These are phyloP conservation scores for Eimeria nieschulzi DNA, from an alignment of 169 alveolate species.

Conservation along the genomic window DNA sequence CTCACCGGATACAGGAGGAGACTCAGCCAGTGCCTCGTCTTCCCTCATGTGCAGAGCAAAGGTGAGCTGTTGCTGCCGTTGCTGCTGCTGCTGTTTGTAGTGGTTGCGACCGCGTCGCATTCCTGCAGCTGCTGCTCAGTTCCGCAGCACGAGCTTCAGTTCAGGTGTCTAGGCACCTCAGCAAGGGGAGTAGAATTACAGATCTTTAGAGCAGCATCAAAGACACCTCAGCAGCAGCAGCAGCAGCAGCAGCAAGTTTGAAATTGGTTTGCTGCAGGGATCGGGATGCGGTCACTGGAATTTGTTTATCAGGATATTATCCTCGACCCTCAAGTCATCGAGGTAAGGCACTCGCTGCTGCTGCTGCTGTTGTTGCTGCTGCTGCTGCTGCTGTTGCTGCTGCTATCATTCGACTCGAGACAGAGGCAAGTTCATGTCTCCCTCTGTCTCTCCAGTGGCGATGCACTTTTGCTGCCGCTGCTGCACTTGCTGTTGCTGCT, in stretches of 20 bases:
- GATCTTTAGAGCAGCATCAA: no score
- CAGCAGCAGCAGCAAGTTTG: neutral
- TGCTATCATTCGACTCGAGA: neutral
- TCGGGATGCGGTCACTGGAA: slow-evolving; percentile 48
- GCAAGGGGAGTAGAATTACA: no score
- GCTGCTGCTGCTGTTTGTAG: no score
- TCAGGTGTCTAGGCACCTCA: no score
- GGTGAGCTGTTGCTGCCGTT: slow-evolving; percentile 65
- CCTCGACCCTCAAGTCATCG: slow-evolving; percentile 54
- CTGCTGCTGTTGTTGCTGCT: slow-evolving; percentile 12
- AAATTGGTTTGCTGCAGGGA: neutral
- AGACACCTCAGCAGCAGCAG: neutral
- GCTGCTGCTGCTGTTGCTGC: slow-evolving; percentile 21
- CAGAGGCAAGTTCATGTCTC: neutral
- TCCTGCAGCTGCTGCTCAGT: no score
- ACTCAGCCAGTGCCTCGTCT: slow-evolving; percentile 77
- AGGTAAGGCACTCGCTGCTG: slow-evolving; percentile 52
- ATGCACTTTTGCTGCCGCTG: neutral
- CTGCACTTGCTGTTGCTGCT: neutral
- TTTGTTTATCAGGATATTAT: slow-evolving; percentile 7
- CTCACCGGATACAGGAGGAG: slow-evolving; percentile 73
- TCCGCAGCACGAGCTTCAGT: no score
- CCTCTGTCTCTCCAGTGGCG: neutral
- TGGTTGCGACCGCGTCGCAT: neutral
- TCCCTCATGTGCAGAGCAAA: slow-evolving; percentile 78